Evolutionary conservation across 176 grass and related monocot genomes (phyloP).

Genomic region (Oryza nivara): DNA sequence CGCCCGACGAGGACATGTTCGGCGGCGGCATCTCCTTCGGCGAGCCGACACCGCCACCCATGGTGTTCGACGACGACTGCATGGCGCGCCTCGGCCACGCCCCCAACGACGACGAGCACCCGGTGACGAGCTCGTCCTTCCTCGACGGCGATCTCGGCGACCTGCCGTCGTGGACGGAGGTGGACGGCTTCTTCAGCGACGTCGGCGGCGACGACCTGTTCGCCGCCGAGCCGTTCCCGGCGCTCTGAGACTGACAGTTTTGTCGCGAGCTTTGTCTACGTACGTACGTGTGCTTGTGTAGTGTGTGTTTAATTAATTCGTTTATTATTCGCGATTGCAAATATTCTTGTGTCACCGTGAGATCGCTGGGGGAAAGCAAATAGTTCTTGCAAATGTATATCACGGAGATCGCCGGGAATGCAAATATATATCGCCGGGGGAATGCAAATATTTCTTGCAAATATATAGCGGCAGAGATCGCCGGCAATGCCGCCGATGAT

Average conservation of each 20-base stretch:
- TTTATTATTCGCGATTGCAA: background rate
- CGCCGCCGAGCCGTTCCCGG: background rate
- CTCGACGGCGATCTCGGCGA: conserved; percentile 53
- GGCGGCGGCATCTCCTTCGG: background rate
- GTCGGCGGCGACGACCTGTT: conserved; percentile 17
- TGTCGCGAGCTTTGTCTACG: background rate
- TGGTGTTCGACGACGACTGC: conserved; percentile 13
- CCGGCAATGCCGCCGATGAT: no score
- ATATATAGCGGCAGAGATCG: no score
- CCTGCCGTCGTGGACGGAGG: conserved; percentile 18
- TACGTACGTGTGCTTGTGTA: background rate
- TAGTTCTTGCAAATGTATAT: no score
- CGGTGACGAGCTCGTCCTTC: background rate
- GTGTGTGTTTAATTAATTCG: background rate
- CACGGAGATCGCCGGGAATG: no score
- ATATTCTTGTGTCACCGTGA: background rate
- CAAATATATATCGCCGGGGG: no score
- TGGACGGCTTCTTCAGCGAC: conserved; percentile 31
- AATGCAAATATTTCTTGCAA: no score
- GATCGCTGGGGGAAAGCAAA: no score
- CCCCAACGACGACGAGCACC: background rate
- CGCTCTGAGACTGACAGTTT: background rate
- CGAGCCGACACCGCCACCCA: conserved; percentile 14
- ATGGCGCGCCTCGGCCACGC: background rate
- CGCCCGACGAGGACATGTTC: background rate